A percentile compares a stretch with the other conserved stretches of the same genome.
Conservation (phyloP, 208 protist genomes). For the Tritrichomonas musculus region DNA sequence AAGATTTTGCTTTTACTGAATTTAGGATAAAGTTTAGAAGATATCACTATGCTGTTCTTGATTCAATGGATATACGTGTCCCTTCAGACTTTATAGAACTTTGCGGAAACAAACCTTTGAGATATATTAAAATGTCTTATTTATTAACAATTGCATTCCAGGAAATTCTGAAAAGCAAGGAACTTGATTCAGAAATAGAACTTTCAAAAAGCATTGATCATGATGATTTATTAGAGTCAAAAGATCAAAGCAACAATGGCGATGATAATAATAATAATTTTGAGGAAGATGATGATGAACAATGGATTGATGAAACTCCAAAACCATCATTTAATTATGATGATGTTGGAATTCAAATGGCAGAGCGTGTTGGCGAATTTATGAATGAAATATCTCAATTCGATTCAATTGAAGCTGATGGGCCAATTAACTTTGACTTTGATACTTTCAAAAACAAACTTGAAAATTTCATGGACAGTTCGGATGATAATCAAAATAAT, state of each 20-base stretch:
- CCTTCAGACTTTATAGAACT: not conserved
- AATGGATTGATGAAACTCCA: not conserved
- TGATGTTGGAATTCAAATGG: not conserved
- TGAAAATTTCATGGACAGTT: constrained; percentile 28
- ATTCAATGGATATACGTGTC: not conserved
- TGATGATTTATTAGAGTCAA: too few species aligned
- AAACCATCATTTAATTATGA: not conserved
- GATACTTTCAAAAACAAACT: not conserved
- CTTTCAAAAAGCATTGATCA: too few species aligned
- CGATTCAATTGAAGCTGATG: not conserved
- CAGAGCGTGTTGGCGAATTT: not conserved
- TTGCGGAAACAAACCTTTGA: not conserved
- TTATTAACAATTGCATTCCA: not conserved
- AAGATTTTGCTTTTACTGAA: not conserved
- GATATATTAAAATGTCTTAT: not conserved
- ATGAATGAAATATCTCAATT: not conserved
- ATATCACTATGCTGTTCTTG: not conserved
- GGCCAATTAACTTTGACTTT: not conserved
- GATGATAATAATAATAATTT: not conserved
- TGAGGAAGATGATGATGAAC: not conserved
- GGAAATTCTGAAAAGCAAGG: not conserved
- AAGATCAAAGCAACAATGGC: too few species aligned
- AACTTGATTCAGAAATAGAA: not conserved
- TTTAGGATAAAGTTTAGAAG: not conserved
- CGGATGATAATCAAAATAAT: not conserved